Conservation (phyloP, 768 basidiomycete species). For the Inosperma sp. region DNA sequence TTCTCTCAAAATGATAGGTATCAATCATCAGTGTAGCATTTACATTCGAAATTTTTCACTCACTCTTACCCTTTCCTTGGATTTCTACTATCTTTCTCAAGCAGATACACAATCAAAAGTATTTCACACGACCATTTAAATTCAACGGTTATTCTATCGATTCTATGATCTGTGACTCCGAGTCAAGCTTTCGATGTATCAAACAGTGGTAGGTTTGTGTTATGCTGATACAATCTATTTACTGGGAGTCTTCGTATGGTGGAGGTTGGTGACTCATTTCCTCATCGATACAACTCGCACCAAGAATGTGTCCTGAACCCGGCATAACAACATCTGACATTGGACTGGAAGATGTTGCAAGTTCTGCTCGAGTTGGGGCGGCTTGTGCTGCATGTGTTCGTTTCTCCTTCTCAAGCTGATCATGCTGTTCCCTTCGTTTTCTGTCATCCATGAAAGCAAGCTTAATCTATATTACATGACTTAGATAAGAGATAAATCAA, state of each 20-base stretch:
- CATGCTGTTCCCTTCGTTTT: slow-evolving; percentile 46
- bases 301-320: slow-evolving; percentile 35
- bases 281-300: slow-evolving; percentile 7
- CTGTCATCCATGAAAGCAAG: slow-evolving; percentile 78
- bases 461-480: slow-evolving; percentile 50
- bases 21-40: no score
- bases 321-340: slow-evolving; percentile 29
- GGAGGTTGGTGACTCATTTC: slow-evolving; percentile 12
- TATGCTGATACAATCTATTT: background rate
- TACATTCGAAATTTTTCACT: no score
- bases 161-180: no score
- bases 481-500: background rate
- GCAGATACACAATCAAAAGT: no score
- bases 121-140: no score
- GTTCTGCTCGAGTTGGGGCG: slow-evolving; percentile 20
- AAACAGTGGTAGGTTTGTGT: background rate
- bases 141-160: no score
- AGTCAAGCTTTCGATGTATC: background rate
- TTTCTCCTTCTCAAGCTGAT: slow-evolving; percentile 56
- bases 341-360: slow-evolving; percentile 12
- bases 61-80: no score
- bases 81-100: no score
- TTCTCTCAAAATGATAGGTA: no score
- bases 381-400: slow-evolving; percentile 37
- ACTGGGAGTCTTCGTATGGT: slow-evolving; percentile 13